These are phyloP conservation scores for Pestalotiopsis fici DNA, from an alignment of 2,329 filamentous ascomycete species.

Conservation along the genomic window DNA sequence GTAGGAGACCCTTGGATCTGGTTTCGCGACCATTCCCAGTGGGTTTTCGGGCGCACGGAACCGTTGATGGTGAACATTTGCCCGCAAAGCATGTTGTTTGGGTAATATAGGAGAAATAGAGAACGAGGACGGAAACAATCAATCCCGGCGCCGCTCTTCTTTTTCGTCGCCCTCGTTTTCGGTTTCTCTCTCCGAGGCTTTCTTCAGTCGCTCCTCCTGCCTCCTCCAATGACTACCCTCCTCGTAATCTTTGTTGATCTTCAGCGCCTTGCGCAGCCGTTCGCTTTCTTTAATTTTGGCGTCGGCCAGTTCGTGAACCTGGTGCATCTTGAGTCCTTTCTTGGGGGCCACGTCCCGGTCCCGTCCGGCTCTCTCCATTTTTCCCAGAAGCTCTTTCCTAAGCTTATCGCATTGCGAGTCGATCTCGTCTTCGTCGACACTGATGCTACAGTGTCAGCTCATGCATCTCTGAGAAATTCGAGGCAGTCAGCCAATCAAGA, in stretches of 20 bases:
- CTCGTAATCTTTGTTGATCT: conserved; percentile 83
- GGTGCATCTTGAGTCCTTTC: conserved; percentile 79
- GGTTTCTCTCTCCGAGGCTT: conserved; percentile 40
- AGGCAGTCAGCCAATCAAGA: background rate
- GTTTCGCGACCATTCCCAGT: no score
- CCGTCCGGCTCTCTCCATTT: conserved; percentile 47
- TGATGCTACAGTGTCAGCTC: conserved; percentile 32
- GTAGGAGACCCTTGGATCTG: no score
- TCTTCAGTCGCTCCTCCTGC: conserved; percentile 70
- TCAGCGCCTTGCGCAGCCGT: conserved; percentile 79
- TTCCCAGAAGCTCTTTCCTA: conserved; percentile 61
- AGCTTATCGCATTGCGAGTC: conserved; percentile 72
- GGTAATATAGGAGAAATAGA: background rate
- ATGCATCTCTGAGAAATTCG: background rate
- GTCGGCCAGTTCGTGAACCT: conserved; percentile 94
- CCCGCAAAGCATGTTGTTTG: no score
- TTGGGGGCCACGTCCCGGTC: conserved; percentile 36
- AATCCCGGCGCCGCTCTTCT: background rate
- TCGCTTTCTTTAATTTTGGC: conserved; percentile 97
- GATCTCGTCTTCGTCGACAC: conserved; percentile 87
- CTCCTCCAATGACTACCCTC: conserved; percentile 85
- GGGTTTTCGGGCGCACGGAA: no score
- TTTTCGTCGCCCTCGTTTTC: background rate
- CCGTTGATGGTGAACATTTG: no score
- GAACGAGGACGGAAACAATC: background rate